Base-by-base conservation (phyloP, 2,329 filamentous ascomycete species). In the Colletotrichum sp. region DNA sequence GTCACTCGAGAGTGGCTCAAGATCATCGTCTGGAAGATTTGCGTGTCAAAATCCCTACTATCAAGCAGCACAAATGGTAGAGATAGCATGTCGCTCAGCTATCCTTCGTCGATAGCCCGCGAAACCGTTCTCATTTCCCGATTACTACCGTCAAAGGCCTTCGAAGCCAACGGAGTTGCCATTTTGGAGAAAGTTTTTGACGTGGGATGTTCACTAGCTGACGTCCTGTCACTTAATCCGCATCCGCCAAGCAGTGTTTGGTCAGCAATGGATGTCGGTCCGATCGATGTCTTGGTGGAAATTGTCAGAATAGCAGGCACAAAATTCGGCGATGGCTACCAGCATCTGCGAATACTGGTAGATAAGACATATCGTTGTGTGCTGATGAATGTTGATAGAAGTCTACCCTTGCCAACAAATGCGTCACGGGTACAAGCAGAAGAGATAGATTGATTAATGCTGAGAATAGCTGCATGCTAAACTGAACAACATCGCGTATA, bases 141-240 rank as follows among this genome's bases (percentile, higher is more conserved):
- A 3, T 34, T 78, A 0, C 69, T 84, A 3, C 79, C 83, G 0
- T 74, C 77, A 0, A 74, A 78, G 6, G 82, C 83, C 3, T 79
- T 84, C 4, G 82, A 83, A 13, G 83, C 83, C 0, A 84, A 84
- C 32, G 82, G 83, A 0, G 79, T 84, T 0, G 83, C 83, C 0
- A 83, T 84, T 1, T n/a, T 83, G 0, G 83, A 84, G 36, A 84
- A 84, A 70, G 78, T 84, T 0, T 84, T 84, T 32, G 83, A 84
- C n/a, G 78, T 83, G 0, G 82, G 81, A 1, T 84, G 82, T 39
- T 83, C 82, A 1, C 32, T 84, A 1, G 81, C 82, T 1, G 82
- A 84, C 72, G 70, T 81, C 5, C 59, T 81, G 3, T 52, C 71
- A 11, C 36, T 73, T 52, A 55, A 49, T 34, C 71, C 64, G 7